A percentile compares a stretch with the other conserved stretches of the same genome.
These are phyloP conservation scores for Rhodotorula mucilaginosa DNA, from an alignment of 1,284 basidiomycete genomes.

Conservation along the genomic window DNA sequence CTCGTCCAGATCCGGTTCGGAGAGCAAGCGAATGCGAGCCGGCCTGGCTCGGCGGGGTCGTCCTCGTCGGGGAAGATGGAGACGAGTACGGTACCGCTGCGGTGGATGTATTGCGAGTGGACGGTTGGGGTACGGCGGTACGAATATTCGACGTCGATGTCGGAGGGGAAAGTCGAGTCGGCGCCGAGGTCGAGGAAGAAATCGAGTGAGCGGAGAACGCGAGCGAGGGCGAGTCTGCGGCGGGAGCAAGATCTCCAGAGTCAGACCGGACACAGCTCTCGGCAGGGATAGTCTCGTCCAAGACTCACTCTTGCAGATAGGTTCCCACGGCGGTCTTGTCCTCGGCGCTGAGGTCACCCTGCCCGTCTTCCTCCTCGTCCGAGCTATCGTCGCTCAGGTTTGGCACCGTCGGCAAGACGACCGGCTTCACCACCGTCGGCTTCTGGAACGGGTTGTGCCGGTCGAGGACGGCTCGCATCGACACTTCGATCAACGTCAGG, in stretches of 20 bases:
- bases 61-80: constrained; percentile 52
- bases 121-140: constrained; percentile 72
- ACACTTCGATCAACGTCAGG: constrained; percentile 86
- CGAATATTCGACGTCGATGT: constrained; percentile 80
- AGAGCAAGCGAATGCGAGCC: constrained; percentile 65
- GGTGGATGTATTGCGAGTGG: constrained; percentile 84
- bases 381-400: background rate
- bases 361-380: constrained; percentile 9
- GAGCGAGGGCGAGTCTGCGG: constrained; percentile 34
- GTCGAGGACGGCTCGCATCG: constrained; percentile 47
- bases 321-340: background rate
- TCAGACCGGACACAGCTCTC: too few species aligned
- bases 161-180: constrained; percentile 69
- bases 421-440: constrained; percentile 60
- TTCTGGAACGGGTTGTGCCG: constrained; percentile 83
- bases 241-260: too few species aligned
- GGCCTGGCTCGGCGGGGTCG: constrained; percentile 58
- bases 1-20: constrained; percentile 66
- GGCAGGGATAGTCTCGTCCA: background rate
- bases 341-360: background rate
- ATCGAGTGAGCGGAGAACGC: constrained; percentile 37
- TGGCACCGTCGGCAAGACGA: constrained; percentile 18
- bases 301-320: constrained; percentile 3
- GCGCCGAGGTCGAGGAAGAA: constrained; percentile 62
- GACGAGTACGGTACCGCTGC: constrained; percentile 78